Evolutionary conservation across 2,329 filamentous ascomycete species (phyloP), one percentile per base, ranked within the genome.

Genomic region (Orbilia ellipsospora): DNA sequence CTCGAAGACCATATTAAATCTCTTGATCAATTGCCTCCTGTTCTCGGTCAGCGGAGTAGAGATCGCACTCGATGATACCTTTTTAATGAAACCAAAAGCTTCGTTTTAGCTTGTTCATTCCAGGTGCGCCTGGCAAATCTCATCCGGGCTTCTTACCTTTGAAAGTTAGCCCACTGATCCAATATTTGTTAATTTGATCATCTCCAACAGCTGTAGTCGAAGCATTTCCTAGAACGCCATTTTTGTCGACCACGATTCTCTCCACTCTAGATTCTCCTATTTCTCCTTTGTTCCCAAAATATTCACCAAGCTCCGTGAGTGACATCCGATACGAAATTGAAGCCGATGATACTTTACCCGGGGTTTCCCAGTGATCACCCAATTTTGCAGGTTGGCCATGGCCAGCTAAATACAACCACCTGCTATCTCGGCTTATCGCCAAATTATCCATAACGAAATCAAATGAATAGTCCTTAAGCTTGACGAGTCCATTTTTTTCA

Each of bases 361-460:
- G 69, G 2, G 52, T 42, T 2, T 16, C 40, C 61, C 61, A 73
- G 31, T 73, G 69, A 13, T 42, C 31, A 42, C 48, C 59, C 42
- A 73, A 23, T 18, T 66, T 73, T 2, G 16, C n/a, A 7, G 69
- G 69, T 45, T 73, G 61, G 7, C 69, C 69, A n/a, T 73, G 69
- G 3, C 69, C 69, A 31, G 69, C 56, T 26, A 73, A 23, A 36
- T 73, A 73, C n/a, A 73, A 45, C 69, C 69, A 73, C 59, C 20
- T 73, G 10, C 36, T 45, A 26, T 73, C 69, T 8, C 48, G 18
- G 31, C 69, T 73, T 23, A 73, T 61, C 4, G 55, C 61, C 2
- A 73, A 48, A 20, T 73, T 73, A 42, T 73, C 69, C 69, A 73
- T 73, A 4, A 73, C 54, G 13, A 73, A 62, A 42, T 73, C 69